Percentiles rank a stretch among this genome's conserved stretches.
These are phyloP conservation scores for Dorcoceras hygrometricum DNA, from an alignment of 257 asterid genomes.

Conservation along the genomic window DNA sequence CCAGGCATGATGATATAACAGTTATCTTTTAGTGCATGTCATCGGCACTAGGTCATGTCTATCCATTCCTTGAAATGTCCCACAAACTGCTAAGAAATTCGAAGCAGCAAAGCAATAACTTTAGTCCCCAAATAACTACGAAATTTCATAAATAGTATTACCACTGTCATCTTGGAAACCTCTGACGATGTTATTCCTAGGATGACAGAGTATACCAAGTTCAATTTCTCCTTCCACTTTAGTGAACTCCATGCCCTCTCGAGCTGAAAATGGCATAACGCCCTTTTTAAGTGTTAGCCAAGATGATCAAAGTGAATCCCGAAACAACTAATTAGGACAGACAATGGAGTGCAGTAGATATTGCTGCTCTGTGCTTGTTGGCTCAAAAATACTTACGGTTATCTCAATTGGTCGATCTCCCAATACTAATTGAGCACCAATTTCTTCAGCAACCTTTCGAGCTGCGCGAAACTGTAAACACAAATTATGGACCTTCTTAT, in stretches of 20 bases:
- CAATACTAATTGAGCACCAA: conserved; percentile 85
- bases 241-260: conserved; percentile 88
- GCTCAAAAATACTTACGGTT: conserved; percentile 48
- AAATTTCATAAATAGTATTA: conserved; percentile 40
- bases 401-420: conserved; percentile 96
- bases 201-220: no score
- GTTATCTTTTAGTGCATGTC: not conserved
- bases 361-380: not conserved
- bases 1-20: not conserved
- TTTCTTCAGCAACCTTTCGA: conserved; percentile 73
- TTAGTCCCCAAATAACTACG: not conserved
- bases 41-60: not conserved
- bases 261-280: conserved; percentile 48
- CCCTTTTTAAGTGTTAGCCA: conserved; percentile 9
- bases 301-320: conserved; percentile 2
- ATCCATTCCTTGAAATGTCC: not conserved
- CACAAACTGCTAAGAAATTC: not conserved
- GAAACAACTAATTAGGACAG: not conserved
- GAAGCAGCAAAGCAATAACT: not conserved
- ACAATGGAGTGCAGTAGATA: not conserved
- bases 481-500: conserved; percentile 11
- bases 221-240: conserved; percentile 34
- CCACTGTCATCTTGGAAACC: conserved; percentile 36
- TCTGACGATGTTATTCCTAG: conserved; percentile 30
- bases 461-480: conserved; percentile 83